Evolutionary conservation across 805 yeast genomes (phyloP).

Genomic region (Cyberlindnera bimundalis): DNA sequence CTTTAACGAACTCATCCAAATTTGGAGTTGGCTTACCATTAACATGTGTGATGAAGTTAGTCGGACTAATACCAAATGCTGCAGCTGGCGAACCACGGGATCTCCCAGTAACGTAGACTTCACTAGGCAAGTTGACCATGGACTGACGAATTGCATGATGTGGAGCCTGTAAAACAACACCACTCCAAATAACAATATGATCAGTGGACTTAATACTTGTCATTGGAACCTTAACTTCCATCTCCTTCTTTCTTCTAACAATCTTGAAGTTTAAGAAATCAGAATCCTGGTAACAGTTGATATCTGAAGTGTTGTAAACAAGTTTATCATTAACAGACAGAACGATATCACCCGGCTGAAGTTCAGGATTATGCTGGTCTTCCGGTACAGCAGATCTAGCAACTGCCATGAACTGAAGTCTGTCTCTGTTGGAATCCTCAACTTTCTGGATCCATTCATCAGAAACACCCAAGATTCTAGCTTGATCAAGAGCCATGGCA

Average conservation of each 20-base stretch:
- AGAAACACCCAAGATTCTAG: slow-evolving; percentile 83
- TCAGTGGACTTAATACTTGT: slow-evolving; percentile 59
- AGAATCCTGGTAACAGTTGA: slow-evolving; percentile 34
- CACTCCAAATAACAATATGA: slow-evolving; percentile 76
- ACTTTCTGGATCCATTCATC: slow-evolving; percentile 74
- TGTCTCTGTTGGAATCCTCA: slow-evolving; percentile 60
- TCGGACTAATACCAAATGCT: slow-evolving; percentile 73
- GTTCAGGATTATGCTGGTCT: slow-evolving; percentile 29
- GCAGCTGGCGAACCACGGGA: slow-evolving; percentile 83
- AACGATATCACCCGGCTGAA: slow-evolving; percentile 69
- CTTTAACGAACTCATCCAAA: slow-evolving; percentile 60
- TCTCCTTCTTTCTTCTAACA: slow-evolving; percentile 65
- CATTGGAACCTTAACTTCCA: slow-evolving; percentile 62
- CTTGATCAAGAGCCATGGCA: slow-evolving; percentile 64
- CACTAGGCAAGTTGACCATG: slow-evolving; percentile 71
- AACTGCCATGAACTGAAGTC: slow-evolving; percentile 70
- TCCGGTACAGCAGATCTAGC: slow-evolving; percentile 58
- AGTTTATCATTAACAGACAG: slow-evolving; percentile 63
- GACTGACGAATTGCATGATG: slow-evolving; percentile 90
- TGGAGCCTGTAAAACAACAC: slow-evolving; percentile 81
- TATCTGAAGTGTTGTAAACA: slow-evolving; percentile 64
- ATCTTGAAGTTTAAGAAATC: slow-evolving; percentile 53
- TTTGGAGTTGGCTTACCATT: slow-evolving; percentile 73
- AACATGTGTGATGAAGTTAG: slow-evolving; percentile 86
- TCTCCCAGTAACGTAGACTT: slow-evolving; percentile 76